These are phyloP conservation scores for Coemansia sp. DNA, from an alignment of 192 early-diverging fungal species.

Conservation along the genomic window DNA sequence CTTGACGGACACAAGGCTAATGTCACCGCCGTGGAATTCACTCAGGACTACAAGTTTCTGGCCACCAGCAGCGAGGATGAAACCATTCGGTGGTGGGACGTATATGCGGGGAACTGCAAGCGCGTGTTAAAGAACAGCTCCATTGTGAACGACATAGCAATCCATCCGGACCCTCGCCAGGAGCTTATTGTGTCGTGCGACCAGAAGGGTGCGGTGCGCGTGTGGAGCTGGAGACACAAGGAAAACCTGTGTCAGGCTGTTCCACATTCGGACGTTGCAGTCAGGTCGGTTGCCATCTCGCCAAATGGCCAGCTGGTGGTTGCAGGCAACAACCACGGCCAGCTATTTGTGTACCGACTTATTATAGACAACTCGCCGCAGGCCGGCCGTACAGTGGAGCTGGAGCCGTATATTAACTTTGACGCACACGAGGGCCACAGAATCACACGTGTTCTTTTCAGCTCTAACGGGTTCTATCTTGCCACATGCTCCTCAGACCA, in stretches of 20 bases:
- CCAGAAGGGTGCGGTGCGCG: constrained; percentile 44
- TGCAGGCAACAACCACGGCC: constrained; percentile 51
- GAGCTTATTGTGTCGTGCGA: constrained; percentile 53
- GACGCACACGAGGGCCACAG: constrained; percentile 41
- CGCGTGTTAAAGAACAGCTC: constrained; percentile 43
- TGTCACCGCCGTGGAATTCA: constrained; percentile 53
- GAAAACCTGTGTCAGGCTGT: constrained; percentile 42
- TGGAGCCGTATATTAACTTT: constrained; percentile 49
- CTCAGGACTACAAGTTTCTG: constrained; percentile 50
- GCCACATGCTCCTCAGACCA: constrained; percentile 54
- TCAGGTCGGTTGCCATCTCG: constrained; percentile 48
- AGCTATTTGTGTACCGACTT: constrained; percentile 50
- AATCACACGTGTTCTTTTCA: constrained; percentile 48
- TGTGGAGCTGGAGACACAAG: constrained; percentile 43
- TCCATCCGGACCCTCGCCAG: constrained; percentile 47
- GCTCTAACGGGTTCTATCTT: constrained; percentile 34
- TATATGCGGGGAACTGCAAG: constrained; percentile 47
- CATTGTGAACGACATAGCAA: constrained; percentile 50
- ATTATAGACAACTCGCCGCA: constrained; percentile 43
- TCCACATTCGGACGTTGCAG: constrained; percentile 38
- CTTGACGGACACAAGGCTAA: constrained; percentile 54
- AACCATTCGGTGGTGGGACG: constrained; percentile 54
- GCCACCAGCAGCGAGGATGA: constrained; percentile 54
- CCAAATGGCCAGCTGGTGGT: constrained; percentile 50
- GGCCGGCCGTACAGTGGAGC: constrained; percentile 43